Base-by-base conservation (phyloP, 2,329 filamentous ascomycete species). In the Pseudogymnoascus destructans region DNA sequence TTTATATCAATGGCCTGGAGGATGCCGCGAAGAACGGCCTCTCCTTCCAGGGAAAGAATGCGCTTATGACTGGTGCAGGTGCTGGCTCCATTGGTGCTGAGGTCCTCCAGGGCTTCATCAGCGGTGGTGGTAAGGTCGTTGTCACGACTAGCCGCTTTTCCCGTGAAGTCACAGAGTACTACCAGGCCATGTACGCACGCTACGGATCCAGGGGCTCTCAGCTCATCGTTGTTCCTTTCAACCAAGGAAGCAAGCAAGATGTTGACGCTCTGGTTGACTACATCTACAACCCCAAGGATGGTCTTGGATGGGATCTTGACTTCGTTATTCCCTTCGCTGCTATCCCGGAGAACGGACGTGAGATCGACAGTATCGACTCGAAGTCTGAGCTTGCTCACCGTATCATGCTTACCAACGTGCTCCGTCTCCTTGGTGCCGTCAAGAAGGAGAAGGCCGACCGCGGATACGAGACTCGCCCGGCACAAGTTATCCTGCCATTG, bases 91-190 rank as follows among this genome's bases (percentile, higher is more conserved):
- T 98, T 65, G 93, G 93, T 71, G 93, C 93, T 33, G 93, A 97
- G 67, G 93, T 98, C 57, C 80, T 98, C 11, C 91, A 96, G 73
- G 93, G 93, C 60, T 79, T 98, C 63, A 90, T 98, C 72, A 95
- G 89, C 69, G 93, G 95, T 74, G 93, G 93, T 70, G 93, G 93
- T 64, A 95, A 93, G 77, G 95, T 98, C 38, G 78, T 97, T 57
- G 95, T 98, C 60, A 98, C 93, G 11, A 98, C 93, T 15, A 95
- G 89, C 69, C 85, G 93, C 65, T 98, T 93, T 78, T 98, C 93
- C 13, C 88, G 90, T 49, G 87, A 96, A 72, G 93, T 98, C 59
- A 98, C 93, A 5, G 93, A 98, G 75, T 98, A 97, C 77, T 98
- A 98, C 75, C 93, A 98, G 74, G 85, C 89, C 59, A 97, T 98